Conservation (phyloP, 2,329 filamentous ascomycete genomes). For the Simplicillium sp. region DNA sequence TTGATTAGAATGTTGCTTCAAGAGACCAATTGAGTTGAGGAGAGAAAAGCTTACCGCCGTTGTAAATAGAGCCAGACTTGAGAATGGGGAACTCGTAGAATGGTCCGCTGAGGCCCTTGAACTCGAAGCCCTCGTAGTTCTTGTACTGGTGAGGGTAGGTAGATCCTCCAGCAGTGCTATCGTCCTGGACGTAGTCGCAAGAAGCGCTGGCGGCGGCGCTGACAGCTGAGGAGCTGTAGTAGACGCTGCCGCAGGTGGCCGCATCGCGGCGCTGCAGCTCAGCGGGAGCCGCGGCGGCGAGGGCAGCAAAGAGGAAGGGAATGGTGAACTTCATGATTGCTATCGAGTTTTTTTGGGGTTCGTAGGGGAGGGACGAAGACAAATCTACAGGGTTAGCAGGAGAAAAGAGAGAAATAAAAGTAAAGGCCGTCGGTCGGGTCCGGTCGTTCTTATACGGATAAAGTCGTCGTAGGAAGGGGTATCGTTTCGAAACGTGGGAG, state of each 20-base stretch:
- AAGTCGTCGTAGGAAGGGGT: too few species aligned
- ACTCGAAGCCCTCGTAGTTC: conserved; percentile 54
- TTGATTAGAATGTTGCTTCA: too few species aligned
- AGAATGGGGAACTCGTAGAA: conserved; percentile 56
- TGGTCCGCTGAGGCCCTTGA: conserved; percentile 41
- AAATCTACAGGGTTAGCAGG: not conserved
- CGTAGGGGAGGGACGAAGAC: not conserved
- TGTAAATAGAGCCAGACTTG: conserved; percentile 37
- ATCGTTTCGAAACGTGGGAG: too few species aligned
- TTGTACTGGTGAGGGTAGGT: conserved; percentile 50
- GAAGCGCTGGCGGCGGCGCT: conserved; percentile 39
- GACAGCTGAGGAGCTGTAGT: conserved; percentile 46
- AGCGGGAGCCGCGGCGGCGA: conserved; percentile 4
- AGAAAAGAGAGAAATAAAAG: not conserved
- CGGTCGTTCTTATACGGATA: too few species aligned
- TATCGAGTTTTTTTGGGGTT: not conserved
- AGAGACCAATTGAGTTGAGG: not conserved
- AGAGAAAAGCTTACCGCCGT: conserved; percentile 34
- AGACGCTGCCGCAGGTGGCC: conserved; percentile 39
- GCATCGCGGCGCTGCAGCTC: conserved; percentile 25
- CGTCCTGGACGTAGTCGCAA: conserved; percentile 36
- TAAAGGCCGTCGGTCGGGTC: not conserved
- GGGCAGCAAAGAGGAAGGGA: conserved; percentile 7
- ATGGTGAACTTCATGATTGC: conserved; percentile 6
- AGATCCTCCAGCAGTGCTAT: conserved; percentile 22